Base-by-base conservation (phyloP, 2,329 filamentous ascomycete genomes). In the Pestalotiopsis fici region DNA sequence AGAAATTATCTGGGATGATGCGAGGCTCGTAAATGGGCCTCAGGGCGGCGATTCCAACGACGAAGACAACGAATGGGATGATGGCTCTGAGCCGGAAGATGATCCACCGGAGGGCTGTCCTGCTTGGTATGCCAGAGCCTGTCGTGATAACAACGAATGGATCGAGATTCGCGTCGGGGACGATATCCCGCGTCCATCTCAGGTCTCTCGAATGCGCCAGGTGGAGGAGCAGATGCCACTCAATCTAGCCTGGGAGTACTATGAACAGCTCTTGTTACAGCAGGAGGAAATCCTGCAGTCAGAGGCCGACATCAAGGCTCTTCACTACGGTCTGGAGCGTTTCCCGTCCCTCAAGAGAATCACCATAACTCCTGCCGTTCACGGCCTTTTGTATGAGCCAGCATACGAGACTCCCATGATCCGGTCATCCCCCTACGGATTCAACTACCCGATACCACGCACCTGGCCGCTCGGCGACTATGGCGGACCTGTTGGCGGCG, bases 391-490 rank as follows among this genome's bases (percentile, higher is more conserved):
- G n/a, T 55, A 35, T 18, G 27, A n/a, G 56, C 5, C 62, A 28
- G 25, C 56, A 4, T 65, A 56, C 27, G 11, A 57, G 28, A 65
- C 62, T 2, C 43, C 62, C 4, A 65, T 65, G 62, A 56, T 65
- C 43, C 62, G 50, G 12, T 18, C 11, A 5, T 65, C 56, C n/a
- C 62, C 43, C 2, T 15, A 21, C 5, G 62, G 62, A 43, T 56
- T 65, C 50, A 65, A 37, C 62, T 65, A 65, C 28, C 47, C 47
- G 3, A n/a, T 65, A 7, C 62, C 47, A 50, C 50, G 62, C 28
- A 50, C 43, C 27, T 65, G 62, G 62, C 62, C 50, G 50, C 43
- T 13, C n/a, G 13, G 2, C 23, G 11, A 12, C 7, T 35, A 35
- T 35, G 31, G 31, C 31, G 31, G 31, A 35, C 31, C 31, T 35